Percentiles rank a stretch among this genome's conserved stretches.
Evolutionary conservation across 2,329 filamentous ascomycete species (phyloP).

Genomic region (Nemania diffusa): DNA sequence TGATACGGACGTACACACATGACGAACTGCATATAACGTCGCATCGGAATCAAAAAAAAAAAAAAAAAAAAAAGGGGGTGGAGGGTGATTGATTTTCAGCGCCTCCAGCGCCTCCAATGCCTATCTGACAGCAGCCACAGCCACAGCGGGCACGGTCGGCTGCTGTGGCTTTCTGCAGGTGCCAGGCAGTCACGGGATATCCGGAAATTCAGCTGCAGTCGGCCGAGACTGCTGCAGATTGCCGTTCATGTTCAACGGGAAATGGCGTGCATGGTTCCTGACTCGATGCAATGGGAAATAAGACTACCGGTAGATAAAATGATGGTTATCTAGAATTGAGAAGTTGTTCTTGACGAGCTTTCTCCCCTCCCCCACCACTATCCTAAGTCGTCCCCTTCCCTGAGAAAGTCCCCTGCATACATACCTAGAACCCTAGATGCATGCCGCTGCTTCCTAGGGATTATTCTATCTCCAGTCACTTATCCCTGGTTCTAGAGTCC

Average conservation of each 20-base stretch:
- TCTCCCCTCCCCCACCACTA: neutral
- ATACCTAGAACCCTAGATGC: neutral
- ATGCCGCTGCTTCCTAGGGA: neutral
- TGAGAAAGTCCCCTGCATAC: neutral
- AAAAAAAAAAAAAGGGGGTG: too few species aligned
- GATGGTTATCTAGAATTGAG: too few species aligned
- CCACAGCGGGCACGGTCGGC: constrained; percentile 11
- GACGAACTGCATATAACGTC: neutral
- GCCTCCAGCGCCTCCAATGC: neutral
- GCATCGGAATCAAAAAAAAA: neutral
- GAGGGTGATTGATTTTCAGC: neutral
- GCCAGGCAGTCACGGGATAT: neutral
- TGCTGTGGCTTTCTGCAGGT: constrained; percentile 7
- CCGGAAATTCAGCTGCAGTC: neutral
- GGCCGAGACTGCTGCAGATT: neutral
- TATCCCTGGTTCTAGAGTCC: neutral
- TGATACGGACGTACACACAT: neutral
- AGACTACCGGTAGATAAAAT: neutral
- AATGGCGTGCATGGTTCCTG: neutral
- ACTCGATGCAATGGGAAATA: neutral
- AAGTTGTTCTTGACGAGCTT: neutral
- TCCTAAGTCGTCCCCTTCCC: neutral
- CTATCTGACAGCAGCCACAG: constrained; percentile 11
- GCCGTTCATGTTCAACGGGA: neutral
- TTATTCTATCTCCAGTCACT: neutral